Conservation (phyloP, 768 basidiomycete species). For the Mycena capillaripes region DNA sequence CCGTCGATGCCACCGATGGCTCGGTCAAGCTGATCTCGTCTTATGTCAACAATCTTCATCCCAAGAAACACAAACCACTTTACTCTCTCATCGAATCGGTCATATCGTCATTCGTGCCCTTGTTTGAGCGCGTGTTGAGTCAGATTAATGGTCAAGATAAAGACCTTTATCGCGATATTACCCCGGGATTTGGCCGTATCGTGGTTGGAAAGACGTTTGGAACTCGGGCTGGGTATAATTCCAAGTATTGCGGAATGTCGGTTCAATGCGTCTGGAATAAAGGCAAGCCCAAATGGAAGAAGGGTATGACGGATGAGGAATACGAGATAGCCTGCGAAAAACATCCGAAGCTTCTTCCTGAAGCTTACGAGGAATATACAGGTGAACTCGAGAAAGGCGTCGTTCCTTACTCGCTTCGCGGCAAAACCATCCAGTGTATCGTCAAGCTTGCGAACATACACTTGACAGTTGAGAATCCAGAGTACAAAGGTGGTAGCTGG, state of each 20-base stretch:
- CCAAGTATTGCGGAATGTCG: background rate
- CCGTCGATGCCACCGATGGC: slow-evolving; percentile 33
- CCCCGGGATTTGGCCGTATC: slow-evolving; percentile 29
- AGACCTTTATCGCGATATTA: slow-evolving; percentile 23
- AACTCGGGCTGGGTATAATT: background rate
- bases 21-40: slow-evolving; percentile 31
- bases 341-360: slow-evolving; percentile 9
- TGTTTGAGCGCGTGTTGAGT: slow-evolving; percentile 43
- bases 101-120: slow-evolving; percentile 38
- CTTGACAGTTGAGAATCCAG: slow-evolving; percentile 44
- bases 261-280: slow-evolving; percentile 28
- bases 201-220: background rate
- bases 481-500: slow-evolving; percentile 49
- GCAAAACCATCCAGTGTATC: slow-evolving; percentile 46
- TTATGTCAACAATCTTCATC: slow-evolving; percentile 47
- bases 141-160: slow-evolving; percentile 29
- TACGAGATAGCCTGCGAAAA: background rate
- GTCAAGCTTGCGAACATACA: slow-evolving; percentile 53
- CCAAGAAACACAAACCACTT: slow-evolving; percentile 28
- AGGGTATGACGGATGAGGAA: background rate
- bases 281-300: background rate
- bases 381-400: slow-evolving; percentile 18
- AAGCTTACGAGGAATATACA: slow-evolving; percentile 18
- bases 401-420: slow-evolving; percentile 23
- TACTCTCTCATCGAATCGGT: slow-evolving; percentile 37